A percentile compares a stretch with the other conserved stretches of the same genome.
phyloP scores from a whole-genome alignment of 2,329 filamentous ascomycete species.

The Penicillium sp. region DNA sequence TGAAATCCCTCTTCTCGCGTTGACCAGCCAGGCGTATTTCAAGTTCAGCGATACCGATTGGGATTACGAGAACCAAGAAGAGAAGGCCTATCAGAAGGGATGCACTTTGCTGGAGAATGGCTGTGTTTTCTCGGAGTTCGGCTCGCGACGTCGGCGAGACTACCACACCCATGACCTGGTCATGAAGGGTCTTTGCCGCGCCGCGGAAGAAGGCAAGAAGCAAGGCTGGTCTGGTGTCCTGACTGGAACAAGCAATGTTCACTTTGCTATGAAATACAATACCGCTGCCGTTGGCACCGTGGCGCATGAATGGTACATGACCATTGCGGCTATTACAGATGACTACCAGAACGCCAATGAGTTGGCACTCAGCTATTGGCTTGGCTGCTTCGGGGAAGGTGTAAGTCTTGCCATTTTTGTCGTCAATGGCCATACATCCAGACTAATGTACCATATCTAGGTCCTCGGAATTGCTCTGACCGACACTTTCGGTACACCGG shows the following conservation, averaged over 20 bases:
- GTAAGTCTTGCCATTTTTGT: conserved; percentile 39
- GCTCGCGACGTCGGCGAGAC: conserved; percentile 82
- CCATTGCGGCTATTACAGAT: conserved; percentile 84
- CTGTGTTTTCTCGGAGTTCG: conserved; percentile 92
- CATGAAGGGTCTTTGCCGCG: conserved; percentile 79
- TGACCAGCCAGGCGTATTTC: conserved; percentile 96
- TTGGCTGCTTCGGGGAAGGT: conserved; percentile 83
- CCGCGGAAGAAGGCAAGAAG: conserved; percentile 68
- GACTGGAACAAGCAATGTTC: conserved; percentile 91
- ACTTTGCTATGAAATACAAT: conserved; percentile 90
- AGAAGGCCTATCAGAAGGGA: conserved; percentile 82
- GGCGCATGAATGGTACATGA: conserved; percentile 99
- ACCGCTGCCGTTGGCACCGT: conserved; percentile 84
- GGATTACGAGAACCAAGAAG: conserved; percentile 83
- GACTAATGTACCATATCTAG: conserved; percentile 26
- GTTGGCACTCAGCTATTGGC: conserved; percentile 82
- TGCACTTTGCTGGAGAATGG: conserved; percentile 74
- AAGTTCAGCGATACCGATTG: conserved; percentile 93
- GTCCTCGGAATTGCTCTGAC: conserved; percentile 87
- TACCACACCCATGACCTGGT: conserved; percentile 95
- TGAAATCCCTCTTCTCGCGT: conserved; percentile 88
- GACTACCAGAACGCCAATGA: conserved; percentile 86
- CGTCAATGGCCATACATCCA: background rate
- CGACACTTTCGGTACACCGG: conserved; percentile 91
- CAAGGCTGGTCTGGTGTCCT: conserved; percentile 71